These are phyloP conservation scores for Coprinellus micaceus DNA, from an alignment of 768 basidiomycete species.

Conservation along the genomic window DNA sequence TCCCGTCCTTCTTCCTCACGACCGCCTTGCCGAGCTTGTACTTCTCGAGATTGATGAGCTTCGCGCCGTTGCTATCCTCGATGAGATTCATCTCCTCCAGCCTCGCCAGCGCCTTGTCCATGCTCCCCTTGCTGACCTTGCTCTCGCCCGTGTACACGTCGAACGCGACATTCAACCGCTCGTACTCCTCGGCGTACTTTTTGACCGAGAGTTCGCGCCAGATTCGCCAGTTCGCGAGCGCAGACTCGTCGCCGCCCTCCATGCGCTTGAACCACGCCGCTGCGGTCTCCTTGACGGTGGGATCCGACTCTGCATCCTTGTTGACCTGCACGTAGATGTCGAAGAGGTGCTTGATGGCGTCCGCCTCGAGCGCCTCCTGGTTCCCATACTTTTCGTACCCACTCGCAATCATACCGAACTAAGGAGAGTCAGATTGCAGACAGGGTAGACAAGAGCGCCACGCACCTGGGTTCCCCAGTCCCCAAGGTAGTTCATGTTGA, in stretches of 20 bases:
- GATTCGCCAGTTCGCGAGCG: slow-evolving; percentile 83
- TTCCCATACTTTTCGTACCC: slow-evolving; percentile 93
- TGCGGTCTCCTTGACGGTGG: slow-evolving; percentile 69
- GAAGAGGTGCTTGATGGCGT: slow-evolving; percentile 93
- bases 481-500: slow-evolving; percentile 89
- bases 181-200: slow-evolving; percentile 87
- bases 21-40: slow-evolving; percentile 92
- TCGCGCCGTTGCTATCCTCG: slow-evolving; percentile 74
- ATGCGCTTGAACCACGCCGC: slow-evolving; percentile 90
- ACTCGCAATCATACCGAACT: slow-evolving; percentile 86
- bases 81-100: slow-evolving; percentile 73
- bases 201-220: slow-evolving; percentile 91
- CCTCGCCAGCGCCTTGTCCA: slow-evolving; percentile 64
- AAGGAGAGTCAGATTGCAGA: slow-evolving; percentile 6
- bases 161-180: slow-evolving; percentile 83
- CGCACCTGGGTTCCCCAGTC: slow-evolving; percentile 97
- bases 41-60: slow-evolving; percentile 82
- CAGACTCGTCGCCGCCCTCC: slow-evolving; percentile 87
- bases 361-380: slow-evolving; percentile 73
- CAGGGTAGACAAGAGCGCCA: not conserved
- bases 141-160: slow-evolving; percentile 93
- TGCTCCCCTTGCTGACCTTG: slow-evolving; percentile 67
- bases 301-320: slow-evolving; percentile 73
- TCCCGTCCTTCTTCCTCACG: slow-evolving; percentile 87
- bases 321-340: slow-evolving; percentile 94